phyloP scores from a whole-genome alignment of 2,329 filamentous ascomycete genomes.

The Plectosphaerella cucumerina region DNA sequence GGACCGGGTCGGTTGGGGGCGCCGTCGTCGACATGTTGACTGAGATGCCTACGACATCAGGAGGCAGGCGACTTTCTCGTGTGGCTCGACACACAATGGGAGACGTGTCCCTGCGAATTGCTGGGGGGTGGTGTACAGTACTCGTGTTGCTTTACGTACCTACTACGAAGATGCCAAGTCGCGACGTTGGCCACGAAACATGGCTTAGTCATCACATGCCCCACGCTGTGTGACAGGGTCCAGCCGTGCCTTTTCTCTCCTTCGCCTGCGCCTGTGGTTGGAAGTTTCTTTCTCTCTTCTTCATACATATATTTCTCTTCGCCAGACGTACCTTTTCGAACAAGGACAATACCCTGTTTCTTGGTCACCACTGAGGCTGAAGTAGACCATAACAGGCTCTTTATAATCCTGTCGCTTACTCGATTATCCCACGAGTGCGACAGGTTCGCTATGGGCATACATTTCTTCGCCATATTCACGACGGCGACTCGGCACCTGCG shows the following conservation, averaged over 20 bases:
- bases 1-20: constrained; percentile 17
- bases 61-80: not conserved
- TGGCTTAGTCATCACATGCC: not conserved
- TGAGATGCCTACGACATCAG: constrained; percentile 10
- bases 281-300: constrained; percentile 29
- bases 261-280: not conserved
- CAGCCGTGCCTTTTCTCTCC: not conserved
- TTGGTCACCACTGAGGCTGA: constrained; percentile 43
- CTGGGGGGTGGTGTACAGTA: not conserved
- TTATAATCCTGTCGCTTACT: constrained; percentile 57
- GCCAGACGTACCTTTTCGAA: constrained; percentile 30
- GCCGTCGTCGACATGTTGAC: constrained; percentile 23
- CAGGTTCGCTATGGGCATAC: constrained; percentile 62
- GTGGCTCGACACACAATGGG: not conserved
- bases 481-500: no score
- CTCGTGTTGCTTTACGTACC: constrained; percentile 1
- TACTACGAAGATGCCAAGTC: not conserved
- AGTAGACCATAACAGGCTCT: constrained; percentile 50
- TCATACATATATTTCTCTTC: constrained; percentile 45
- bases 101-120: not conserved
- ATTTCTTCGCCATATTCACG: constrained; percentile 27
- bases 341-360: constrained; percentile 29
- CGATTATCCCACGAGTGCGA: constrained; percentile 37
- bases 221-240: not conserved
- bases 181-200: not conserved